These are phyloP conservation scores for Exserohilum turcica DNA, from an alignment of 2,329 filamentous ascomycete species.

Conservation along the genomic window DNA sequence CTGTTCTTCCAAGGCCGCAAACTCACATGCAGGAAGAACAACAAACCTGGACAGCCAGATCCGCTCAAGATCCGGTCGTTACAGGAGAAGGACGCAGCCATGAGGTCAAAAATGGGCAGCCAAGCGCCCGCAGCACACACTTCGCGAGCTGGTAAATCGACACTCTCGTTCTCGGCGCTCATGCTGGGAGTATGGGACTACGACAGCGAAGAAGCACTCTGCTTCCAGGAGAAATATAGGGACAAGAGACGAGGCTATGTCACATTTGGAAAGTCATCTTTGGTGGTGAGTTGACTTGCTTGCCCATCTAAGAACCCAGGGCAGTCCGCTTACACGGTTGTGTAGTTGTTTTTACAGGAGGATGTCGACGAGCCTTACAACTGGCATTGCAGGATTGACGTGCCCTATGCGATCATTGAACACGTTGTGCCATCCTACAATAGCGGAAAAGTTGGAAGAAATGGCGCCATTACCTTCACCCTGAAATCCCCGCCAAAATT, in stretches of 20 bases:
- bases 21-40: slow-evolving; percentile 23
- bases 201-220: slow-evolving; percentile 28
- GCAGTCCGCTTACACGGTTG: not conserved
- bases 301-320: not conserved
- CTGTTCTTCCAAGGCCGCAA: slow-evolving; percentile 14
- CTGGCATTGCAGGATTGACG: slow-evolving; percentile 46
- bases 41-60: slow-evolving; percentile 30
- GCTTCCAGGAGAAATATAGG: slow-evolving; percentile 51
- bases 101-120: slow-evolving; percentile 18
- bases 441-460: slow-evolving; percentile 21
- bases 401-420: slow-evolving; percentile 52
- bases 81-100: slow-evolving; percentile 28
- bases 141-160: slow-evolving; percentile 20
- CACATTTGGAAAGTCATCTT: slow-evolving; percentile 43
- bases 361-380: slow-evolving; percentile 6
- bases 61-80: slow-evolving; percentile 30
- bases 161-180: slow-evolving; percentile 35
- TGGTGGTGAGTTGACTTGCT: slow-evolving; percentile 13
- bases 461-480: slow-evolving; percentile 44
- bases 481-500: slow-evolving; percentile 49
- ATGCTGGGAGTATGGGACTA: slow-evolving; percentile 53
- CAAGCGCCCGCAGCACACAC: slow-evolving; percentile 7
- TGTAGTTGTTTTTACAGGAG: slow-evolving; percentile 19
- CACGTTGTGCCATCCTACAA: slow-evolving; percentile 41
- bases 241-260: slow-evolving; percentile 50